Evolutionary conservation across 495 filamentous ascomycete species (phyloP), one percentile per base, ranked within the genome.

Genomic region (Neurospora intermedia): DNA sequence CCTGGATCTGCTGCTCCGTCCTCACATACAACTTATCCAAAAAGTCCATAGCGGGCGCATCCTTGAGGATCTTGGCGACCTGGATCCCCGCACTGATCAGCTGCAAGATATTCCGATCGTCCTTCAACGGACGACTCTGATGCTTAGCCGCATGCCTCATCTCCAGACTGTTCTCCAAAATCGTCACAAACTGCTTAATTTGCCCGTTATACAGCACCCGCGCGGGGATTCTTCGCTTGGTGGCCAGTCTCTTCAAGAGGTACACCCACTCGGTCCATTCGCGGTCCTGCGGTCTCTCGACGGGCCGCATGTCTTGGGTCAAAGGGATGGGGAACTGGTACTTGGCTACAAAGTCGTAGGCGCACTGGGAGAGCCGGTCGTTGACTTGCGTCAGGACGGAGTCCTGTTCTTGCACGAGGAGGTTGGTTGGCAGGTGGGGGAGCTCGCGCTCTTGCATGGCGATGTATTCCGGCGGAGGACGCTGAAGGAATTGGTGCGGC

Each of bases 241-340:
- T 95, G 43, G 93, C 93, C 73, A 96, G 85, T 45, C 93, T 87
- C 83, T 94, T 95, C 73, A 96, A 85, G 72, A 96, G 88, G 82
- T 94, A 93, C 42, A 94, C 92, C 93, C 93, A 96, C 80, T 96
- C 93, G 75, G 92, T 94, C 20, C 93, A 96, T 81, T 94, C 93
- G 74, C 92, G 87, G 81, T 96, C 93, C 76, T 90, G 89, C 41
- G 93, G 91, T 48, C 89, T 85, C 78, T 91, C 89, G 74, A 96
- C 92, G 41, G 89, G 89, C 77, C 93, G 88, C 86, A 93, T 93
- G 81, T 94, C 91, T 78, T 93, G 91, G 31, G 84, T 83, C 77
- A 95, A 76, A 18, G 93, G 93, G 77, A 96, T 92, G 11, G 92
- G 93, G 79, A 96, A 96, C 80, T 93, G 91, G 79, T 94, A 95